A percentile compares a stretch with the other conserved stretches of the same genome.
phyloP scores from a whole-genome alignment of 2,329 filamentous ascomycete genomes.

The Epicoccum sorghinum region DNA sequence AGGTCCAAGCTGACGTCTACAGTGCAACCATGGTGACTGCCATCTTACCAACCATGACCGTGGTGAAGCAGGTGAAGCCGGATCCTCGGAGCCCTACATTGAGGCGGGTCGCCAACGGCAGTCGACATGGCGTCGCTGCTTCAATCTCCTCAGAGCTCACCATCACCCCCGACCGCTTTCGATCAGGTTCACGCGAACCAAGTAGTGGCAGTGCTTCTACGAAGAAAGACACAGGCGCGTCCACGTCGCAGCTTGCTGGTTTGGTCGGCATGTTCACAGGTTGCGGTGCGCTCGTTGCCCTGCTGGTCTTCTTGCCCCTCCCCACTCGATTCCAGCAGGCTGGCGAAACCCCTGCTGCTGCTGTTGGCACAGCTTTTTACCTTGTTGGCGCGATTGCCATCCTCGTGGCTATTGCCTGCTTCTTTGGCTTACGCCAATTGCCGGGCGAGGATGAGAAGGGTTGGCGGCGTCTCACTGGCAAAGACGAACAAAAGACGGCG shows the following conservation, averaged over 20 bases:
- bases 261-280: conserved; percentile 93
- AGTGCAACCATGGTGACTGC: conserved; percentile 94
- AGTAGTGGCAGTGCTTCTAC: conserved; percentile 10
- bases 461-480: conserved; percentile 56
- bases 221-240: conserved; percentile 41
- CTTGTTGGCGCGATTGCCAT: conserved; percentile 77
- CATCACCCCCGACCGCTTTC: conserved; percentile 68
- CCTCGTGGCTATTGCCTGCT: conserved; percentile 74
- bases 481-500: conserved; percentile 28
- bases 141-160: conserved; percentile 77
- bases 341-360: conserved; percentile 73
- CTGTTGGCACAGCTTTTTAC: conserved; percentile 86
- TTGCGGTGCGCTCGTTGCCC: conserved; percentile 84
- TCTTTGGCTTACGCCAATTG: conserved; percentile 72
- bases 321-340: conserved; percentile 78
- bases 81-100: conserved; percentile 34
- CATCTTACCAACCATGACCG: conserved; percentile 76
- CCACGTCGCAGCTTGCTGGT: conserved; percentile 75
- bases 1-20: conserved; percentile 17
- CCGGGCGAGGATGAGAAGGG: conserved; percentile 80
- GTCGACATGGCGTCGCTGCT: conserved; percentile 64
- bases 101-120: conserved; percentile 43
- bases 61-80: conserved; percentile 30
- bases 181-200: conserved; percentile 38
- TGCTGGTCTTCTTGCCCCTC: conserved; percentile 82